A percentile compares a stretch with the other conserved stretches of the same genome.
Evolutionary conservation across 371 early-diverging fungal species (phyloP).

Genomic region (Syncephalastrum racemosum): DNA sequence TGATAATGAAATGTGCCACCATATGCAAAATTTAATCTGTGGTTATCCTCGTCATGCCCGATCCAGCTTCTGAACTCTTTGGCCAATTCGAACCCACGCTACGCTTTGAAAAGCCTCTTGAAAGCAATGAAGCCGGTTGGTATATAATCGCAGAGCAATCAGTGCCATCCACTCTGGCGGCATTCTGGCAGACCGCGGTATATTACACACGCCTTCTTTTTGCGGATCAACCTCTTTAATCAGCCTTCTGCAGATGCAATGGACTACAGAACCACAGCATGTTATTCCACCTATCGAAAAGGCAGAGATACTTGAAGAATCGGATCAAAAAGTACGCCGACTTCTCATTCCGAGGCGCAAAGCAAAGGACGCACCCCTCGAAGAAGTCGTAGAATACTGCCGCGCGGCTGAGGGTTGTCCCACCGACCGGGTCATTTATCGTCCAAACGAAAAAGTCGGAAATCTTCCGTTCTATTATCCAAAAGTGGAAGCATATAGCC

Average conservation of each 20-base stretch:
- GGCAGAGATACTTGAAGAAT: conserved; percentile 32
- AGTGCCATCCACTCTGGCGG: conserved; percentile 24
- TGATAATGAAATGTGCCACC: too few species aligned
- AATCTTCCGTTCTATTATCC: conserved; percentile 76
- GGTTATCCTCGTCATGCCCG: too few species aligned
- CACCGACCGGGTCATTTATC: conserved; percentile 13
- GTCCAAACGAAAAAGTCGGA: conserved; percentile 1
- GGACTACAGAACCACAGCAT: conserved; percentile 67
- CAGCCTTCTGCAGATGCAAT: conserved; percentile 44
- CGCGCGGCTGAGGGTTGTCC: neutral
- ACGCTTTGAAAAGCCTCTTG: conserved; percentile 27
- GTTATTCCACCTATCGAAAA: conserved; percentile 71
- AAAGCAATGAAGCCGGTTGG: conserved; percentile 14
- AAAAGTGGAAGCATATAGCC: conserved; percentile 58
- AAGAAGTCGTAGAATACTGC: conserved; percentile 41
- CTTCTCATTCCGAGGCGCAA: conserved; percentile 55
- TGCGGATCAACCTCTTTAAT: neutral
- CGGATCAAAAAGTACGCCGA: neutral
- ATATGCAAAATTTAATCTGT: too few species aligned
- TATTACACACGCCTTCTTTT: conserved; percentile 25
- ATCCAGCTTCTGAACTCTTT: conserved; percentile 19
- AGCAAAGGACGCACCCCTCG: conserved; percentile 49
- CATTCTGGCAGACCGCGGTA: conserved; percentile 39
- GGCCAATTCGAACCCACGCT: conserved; percentile 31
- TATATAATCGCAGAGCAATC: conserved; percentile 35